A percentile compares a stretch with the other conserved stretches of the same genome.
phyloP scores from a whole-genome alignment of 2,329 filamentous ascomycete genomes.

The Cordyceps militaris region DNA sequence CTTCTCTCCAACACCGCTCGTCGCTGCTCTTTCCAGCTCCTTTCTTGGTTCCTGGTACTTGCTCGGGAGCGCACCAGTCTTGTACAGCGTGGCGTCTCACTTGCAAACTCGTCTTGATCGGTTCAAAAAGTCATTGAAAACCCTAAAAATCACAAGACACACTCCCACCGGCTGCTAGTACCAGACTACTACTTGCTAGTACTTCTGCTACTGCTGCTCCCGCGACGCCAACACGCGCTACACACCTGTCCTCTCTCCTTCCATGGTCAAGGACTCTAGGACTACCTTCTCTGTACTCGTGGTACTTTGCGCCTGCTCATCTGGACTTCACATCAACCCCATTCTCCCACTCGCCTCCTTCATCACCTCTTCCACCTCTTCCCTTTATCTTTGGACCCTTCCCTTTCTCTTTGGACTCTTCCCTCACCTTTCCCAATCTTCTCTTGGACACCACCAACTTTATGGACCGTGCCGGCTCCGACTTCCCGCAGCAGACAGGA shows the following conservation, averaged over 20 bases:
- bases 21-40: conserved; percentile 1
- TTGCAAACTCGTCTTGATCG: neutral
- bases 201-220: neutral
- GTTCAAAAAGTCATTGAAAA: neutral
- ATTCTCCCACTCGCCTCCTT: neutral
- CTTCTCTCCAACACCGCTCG: neutral
- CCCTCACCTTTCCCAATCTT: conserved; percentile 17
- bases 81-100: neutral
- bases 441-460: conserved; percentile 22
- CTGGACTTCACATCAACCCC: neutral
- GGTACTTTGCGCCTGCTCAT: neutral
- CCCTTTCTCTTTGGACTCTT: conserved; percentile 9
- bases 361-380: conserved; percentile 1
- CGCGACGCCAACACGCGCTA: neutral
- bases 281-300: neutral
- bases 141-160: neutral
- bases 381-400: no score
- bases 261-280: neutral
- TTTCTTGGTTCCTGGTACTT: neutral
- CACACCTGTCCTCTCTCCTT: neutral
- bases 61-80: neutral
- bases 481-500: conserved; percentile 76
- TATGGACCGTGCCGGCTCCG: conserved; percentile 59
- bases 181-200: neutral
- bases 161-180: neutral